Conservation (phyloP, 176 grass and related monocot species). For the Lolium perenne region DNA sequence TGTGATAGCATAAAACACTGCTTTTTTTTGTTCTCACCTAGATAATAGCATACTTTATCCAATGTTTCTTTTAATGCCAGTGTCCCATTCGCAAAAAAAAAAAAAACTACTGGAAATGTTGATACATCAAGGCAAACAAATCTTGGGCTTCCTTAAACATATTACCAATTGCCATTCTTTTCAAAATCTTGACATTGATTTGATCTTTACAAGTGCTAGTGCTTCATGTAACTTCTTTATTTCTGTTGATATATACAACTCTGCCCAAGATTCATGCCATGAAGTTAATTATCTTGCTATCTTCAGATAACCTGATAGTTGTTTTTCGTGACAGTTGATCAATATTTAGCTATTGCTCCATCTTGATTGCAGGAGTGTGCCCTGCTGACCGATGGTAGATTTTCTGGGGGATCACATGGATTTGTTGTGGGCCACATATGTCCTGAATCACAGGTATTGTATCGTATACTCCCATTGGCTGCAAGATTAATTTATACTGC, state of each 20-base stretch:
- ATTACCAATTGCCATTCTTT: background rate
- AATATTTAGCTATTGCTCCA: constrained; percentile 23
- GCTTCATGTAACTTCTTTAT: background rate
- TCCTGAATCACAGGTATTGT: constrained; percentile 90
- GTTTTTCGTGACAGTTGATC: background rate
- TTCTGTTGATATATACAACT: background rate
- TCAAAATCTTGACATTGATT: background rate
- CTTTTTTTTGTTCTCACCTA: background rate
- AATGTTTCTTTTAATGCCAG: no score
- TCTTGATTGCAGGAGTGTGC: constrained; percentile 76
- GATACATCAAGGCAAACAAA: background rate
- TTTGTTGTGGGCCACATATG: constrained; percentile 99
- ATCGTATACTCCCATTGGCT: constrained; percentile 5
- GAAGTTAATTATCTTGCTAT: constrained; percentile 18
- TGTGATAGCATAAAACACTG: background rate
- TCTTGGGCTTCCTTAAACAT: constrained; percentile 2
- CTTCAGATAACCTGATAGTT: constrained; percentile 8
- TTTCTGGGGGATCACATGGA: constrained; percentile 97
- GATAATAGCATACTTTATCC: background rate
- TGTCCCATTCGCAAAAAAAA: no score
- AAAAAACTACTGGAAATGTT: background rate
- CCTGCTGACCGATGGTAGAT: constrained; percentile 94
- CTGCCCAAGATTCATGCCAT: background rate
- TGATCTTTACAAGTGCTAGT: background rate
- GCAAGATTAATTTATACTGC: background rate